Percentiles rank a stretch among this genome's conserved stretches.
These are phyloP conservation scores for Entoloma clypeatum DNA, from an alignment of 1,284 basidiomycete species.

Conservation along the genomic window DNA sequence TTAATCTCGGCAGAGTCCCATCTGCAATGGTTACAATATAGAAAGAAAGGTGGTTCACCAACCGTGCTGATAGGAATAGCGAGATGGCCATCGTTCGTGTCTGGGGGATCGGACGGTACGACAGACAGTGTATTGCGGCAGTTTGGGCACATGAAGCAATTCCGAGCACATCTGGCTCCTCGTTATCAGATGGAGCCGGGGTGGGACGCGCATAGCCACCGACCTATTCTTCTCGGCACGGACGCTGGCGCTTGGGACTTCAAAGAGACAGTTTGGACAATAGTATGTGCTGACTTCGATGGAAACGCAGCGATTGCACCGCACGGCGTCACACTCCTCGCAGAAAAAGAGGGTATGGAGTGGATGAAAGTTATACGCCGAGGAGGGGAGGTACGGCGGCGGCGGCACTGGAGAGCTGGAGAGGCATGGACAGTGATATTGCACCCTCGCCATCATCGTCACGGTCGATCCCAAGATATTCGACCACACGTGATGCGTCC, in stretches of 20 bases:
- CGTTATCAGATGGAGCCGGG: slow-evolving; percentile 6
- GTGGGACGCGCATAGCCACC: slow-evolving; percentile 16
- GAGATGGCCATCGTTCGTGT: slow-evolving; percentile 51
- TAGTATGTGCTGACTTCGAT: slow-evolving; percentile 95
- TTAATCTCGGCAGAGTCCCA: slow-evolving; percentile 93
- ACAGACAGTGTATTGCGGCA: slow-evolving; percentile 87
- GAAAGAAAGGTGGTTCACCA: slow-evolving; percentile 85
- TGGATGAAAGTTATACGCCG: slow-evolving; percentile 74
- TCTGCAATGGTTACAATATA: slow-evolving; percentile 88
- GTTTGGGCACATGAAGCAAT: slow-evolving; percentile 94
- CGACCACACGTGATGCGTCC: no score
- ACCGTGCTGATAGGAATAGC: slow-evolving; percentile 50
- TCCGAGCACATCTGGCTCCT: slow-evolving; percentile 81
- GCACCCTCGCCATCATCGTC: slow-evolving; percentile 47
- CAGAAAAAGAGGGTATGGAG: slow-evolving; percentile 92
- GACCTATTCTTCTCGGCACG: slow-evolving; percentile 93
- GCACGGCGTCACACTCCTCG: slow-evolving; percentile 94
- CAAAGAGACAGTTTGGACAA: slow-evolving; percentile 98
- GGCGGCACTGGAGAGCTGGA: slow-evolving; percentile 61
- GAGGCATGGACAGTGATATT: slow-evolving; percentile 73
- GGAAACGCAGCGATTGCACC: slow-evolving; percentile 89
- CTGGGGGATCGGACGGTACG: slow-evolving; percentile 82
- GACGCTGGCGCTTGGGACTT: slow-evolving; percentile 95
- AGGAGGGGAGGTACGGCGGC: slow-evolving; percentile 70
- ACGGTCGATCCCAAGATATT: not conserved